Evolutionary conservation across 192 early-diverging fungal species (phyloP).

Genomic region (Spizellomyces sp.): DNA sequence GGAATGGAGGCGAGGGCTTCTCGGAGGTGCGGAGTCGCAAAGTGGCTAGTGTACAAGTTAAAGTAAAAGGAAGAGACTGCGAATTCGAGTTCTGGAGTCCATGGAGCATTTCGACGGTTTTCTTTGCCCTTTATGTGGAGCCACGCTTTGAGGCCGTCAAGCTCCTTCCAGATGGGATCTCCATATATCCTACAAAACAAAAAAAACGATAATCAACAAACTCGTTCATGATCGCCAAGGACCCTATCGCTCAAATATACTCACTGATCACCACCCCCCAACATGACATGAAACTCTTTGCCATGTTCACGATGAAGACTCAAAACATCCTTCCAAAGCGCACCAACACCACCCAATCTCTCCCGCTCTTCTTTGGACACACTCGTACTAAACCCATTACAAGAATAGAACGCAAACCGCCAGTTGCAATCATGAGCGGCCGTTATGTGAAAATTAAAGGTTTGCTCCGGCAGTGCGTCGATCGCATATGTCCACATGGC

Average conservation of each 20-base stretch:
- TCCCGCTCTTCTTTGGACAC: conserved; percentile 8
- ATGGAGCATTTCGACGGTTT: conserved; percentile 8
- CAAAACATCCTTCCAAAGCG: conserved; percentile 22
- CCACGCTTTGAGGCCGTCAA: conserved; percentile 17
- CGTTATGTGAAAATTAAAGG: conserved; percentile 14
- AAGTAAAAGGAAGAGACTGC: conserved; percentile 5
- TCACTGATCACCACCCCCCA: conserved; percentile 40
- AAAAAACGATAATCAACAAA: background rate
- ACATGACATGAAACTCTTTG: conserved; percentile 17
- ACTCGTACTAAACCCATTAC: conserved; percentile 11
- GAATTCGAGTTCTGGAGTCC: conserved; percentile 7
- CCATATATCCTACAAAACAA: background rate
- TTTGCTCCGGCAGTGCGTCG: background rate
- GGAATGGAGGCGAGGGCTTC: conserved; percentile 22
- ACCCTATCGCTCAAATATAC: background rate
- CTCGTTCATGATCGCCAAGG: conserved; percentile 24
- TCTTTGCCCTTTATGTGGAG: conserved; percentile 21
- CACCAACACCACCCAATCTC: conserved; percentile 5
- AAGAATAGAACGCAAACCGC: conserved; percentile 25
- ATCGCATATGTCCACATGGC: conserved; percentile 7
- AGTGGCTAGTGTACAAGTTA: conserved; percentile 9
- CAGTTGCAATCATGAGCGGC: conserved; percentile 11
- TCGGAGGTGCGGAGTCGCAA: conserved; percentile 1
- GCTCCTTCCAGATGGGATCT: conserved; percentile 19
- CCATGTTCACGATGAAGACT: background rate